Percentiles rank a stretch among this genome's conserved stretches.
Evolutionary conservation across 73 alveolate genomes (phyloP).

Genomic region (Paramecium pentaurelia): DNA sequence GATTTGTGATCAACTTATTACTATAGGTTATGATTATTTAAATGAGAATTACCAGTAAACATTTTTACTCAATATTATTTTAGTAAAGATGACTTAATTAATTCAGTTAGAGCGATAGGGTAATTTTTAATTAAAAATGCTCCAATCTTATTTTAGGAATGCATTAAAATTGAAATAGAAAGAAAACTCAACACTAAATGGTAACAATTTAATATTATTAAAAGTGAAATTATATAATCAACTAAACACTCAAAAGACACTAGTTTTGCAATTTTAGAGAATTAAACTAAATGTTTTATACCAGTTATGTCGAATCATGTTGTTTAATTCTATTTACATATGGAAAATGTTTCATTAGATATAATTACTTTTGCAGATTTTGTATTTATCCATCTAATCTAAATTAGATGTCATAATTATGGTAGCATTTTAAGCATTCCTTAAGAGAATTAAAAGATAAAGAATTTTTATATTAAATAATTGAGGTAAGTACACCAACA

Average conservation of each 20-base stretch:
- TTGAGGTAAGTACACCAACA: constrained; percentile 25
- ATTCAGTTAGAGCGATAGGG: constrained; percentile 3
- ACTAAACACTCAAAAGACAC: background rate
- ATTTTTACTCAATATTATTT: background rate
- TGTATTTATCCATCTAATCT: background rate
- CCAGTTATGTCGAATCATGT: background rate
- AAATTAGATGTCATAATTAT: background rate
- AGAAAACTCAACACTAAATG: background rate
- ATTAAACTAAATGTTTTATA: background rate
- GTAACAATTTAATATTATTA: background rate
- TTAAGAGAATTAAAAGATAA: constrained; percentile 31
- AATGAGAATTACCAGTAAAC: background rate
- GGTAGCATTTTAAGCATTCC: constrained; percentile 1
- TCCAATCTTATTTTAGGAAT: background rate
- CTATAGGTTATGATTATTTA: constrained; percentile 8
- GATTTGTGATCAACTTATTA: background rate
- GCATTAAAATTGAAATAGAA: background rate
- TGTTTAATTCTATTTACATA: background rate
- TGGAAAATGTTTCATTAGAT: constrained; percentile 2
- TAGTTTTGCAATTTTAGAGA: background rate
- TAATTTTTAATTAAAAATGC: constrained; percentile 22
- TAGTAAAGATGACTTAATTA: constrained; percentile 7
- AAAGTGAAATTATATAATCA: background rate
- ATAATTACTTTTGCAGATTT: constrained; percentile 29
- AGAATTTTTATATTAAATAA: constrained; percentile 23